Evolutionary conservation across 768 basidiomycete species (phyloP).

Genomic region (Phaffia australis): DNA sequence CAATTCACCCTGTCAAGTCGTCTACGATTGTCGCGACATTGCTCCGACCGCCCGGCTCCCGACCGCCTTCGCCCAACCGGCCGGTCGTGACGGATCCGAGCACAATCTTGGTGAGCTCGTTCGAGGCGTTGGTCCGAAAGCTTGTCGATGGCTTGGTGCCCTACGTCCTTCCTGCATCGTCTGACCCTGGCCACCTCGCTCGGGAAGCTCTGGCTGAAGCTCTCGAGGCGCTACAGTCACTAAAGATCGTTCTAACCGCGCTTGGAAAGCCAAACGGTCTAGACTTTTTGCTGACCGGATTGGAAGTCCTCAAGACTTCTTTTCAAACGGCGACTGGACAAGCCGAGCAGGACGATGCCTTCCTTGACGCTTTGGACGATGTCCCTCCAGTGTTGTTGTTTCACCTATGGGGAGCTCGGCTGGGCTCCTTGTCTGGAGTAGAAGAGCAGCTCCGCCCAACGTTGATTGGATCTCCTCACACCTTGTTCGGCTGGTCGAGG

Average conservation of each 20-base stretch:
- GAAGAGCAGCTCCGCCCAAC: not conserved
- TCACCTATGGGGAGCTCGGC: conserved; percentile 14
- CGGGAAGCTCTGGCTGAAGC: conserved; percentile 25
- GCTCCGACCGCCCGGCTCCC: not conserved
- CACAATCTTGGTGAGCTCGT: conserved; percentile 9
- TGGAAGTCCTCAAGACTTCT: conserved; percentile 22
- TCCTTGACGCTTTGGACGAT: conserved; percentile 25
- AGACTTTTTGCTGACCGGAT: conserved; percentile 10
- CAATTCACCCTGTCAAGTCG: not conserved
- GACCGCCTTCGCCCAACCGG: not conserved
- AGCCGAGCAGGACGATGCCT: conserved; percentile 12
- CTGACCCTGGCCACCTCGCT: conserved; percentile 19
- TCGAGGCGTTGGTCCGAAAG: conserved; percentile 15
- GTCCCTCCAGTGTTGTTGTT: conserved; percentile 25
- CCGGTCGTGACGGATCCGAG: not conserved
- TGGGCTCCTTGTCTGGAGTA: not conserved
- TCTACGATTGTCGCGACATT: not conserved
- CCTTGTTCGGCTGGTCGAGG: conserved; percentile 7
- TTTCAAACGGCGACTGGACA: conserved; percentile 3
- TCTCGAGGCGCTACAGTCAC: conserved; percentile 23
- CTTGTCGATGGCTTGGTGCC: conserved; percentile 24
- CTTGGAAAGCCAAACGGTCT: conserved; percentile 19
- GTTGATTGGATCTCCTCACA: conserved; percentile 3
- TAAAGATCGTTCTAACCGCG: conserved; percentile 11
- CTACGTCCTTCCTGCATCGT: conserved; percentile 13